Conservation (phyloP, 805 yeast species). For the Grigorovia jiainica region DNA sequence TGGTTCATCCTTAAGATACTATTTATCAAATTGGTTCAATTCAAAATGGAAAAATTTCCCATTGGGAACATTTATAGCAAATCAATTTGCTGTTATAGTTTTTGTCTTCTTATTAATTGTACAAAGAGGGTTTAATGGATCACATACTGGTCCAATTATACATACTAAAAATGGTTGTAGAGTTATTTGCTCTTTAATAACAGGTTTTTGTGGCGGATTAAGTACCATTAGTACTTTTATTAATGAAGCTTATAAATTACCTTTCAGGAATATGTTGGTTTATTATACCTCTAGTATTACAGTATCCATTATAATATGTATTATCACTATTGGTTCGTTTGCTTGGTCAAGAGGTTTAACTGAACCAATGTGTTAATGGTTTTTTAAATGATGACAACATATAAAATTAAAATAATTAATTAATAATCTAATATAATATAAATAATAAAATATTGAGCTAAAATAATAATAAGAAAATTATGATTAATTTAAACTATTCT, state of each 20-base stretch:
- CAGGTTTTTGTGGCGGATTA: constrained; percentile 63
- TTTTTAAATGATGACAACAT: too few species aligned
- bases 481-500: too few species aligned
- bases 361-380: constrained; percentile 10
- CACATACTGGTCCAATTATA: constrained; percentile 22
- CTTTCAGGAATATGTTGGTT: constrained; percentile 31
- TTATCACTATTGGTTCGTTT: constrained; percentile 62
- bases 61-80: constrained; percentile 42
- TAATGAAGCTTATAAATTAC: constrained; percentile 45
- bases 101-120: constrained; percentile 16
- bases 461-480: too few species aligned
- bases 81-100: constrained; percentile 32
- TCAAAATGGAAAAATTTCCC: constrained; percentile 39
- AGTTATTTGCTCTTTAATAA: constrained; percentile 42
- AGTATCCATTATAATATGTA: constrained; percentile 37
- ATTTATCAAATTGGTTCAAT: constrained; percentile 44
- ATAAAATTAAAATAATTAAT: too few species aligned
- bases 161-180: constrained; percentile 35
- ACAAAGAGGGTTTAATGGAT: constrained; percentile 32
- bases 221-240: constrained; percentile 75
- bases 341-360: constrained; percentile 46
- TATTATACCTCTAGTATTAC: constrained; percentile 45
- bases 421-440: too few species aligned
- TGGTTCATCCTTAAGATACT: constrained; percentile 54
- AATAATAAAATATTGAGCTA: too few species aligned